Base-by-base conservation (phyloP, 2,329 filamentous ascomycete genomes). In the Nannizziopsis barbatae region DNA sequence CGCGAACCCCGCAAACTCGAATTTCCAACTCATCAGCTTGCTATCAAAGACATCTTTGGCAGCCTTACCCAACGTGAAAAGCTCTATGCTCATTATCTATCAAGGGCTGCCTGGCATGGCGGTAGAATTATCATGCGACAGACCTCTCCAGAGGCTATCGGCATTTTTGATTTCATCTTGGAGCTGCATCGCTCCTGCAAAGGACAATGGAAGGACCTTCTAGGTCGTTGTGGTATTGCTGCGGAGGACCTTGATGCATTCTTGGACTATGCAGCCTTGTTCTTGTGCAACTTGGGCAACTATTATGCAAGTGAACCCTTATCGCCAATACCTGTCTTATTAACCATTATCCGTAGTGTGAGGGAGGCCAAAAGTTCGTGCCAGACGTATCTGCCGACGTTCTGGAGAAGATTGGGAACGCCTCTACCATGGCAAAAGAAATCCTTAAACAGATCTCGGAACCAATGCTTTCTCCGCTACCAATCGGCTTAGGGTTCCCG, bases 121-220 rank as follows among this genome's bases (percentile, higher is more conserved):
- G 33, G 32, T 15, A 27, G 74, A 40, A 69, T 77, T 45, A 71
- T 76, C 42, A 65, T 77, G 22, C 71, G 73, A 36, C 74, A 76
- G 58, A 64, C 73, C 22, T 75, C 71, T 3, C 65, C 69, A 27
- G 74, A 77, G 56, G 70, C 71, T 3, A 72, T 73, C 53, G 56
- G 58, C 35, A 75, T 76, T 48, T 76, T 75, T 55, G 74, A 77
- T 58, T 72, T 77, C 58, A 74, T 77, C 39, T 59, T 76, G 47
- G 64, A 68, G 7, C 60, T 77, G 8, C 69, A 76, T 58, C 67
- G 68, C 52, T 58, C 63, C 44, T 67, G 65, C 57, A 62, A 68
- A 42, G 74, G 74, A 27, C 65, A 75, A 54, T 77, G 75, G 67
- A 62, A 69, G 32, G 56, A 60, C 9, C 61, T 74, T 6, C 9